These are phyloP conservation scores for Haematococcus sp. DNA, from an alignment of 139 green algal species.

Conservation along the genomic window DNA sequence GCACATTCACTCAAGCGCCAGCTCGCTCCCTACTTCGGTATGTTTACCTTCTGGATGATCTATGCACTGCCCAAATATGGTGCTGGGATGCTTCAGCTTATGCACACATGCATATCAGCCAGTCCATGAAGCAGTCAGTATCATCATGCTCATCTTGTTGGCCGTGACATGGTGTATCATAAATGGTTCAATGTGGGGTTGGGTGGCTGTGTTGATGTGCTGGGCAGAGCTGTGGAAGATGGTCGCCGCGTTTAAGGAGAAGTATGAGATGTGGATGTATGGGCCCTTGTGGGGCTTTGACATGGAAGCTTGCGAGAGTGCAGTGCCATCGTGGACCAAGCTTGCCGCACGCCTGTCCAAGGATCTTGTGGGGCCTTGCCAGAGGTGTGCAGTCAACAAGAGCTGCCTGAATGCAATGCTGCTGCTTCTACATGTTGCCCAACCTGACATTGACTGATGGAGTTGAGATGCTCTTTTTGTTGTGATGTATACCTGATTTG, in stretches of 20 bases:
- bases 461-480: no score
- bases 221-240: conserved; percentile 39
- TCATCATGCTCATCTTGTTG: no score
- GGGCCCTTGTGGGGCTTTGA: conserved; percentile 31
- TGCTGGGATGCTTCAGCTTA: no score
- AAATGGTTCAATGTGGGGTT: conserved; percentile 1
- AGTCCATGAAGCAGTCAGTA: no score
- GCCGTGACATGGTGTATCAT: no score
- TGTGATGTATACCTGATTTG: no score
- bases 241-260: conserved; percentile 29
- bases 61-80: neutral
- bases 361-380: conserved; percentile 25
- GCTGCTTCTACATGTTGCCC: neutral
- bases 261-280: conserved; percentile 43
- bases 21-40: conserved; percentile 25
- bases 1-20: conserved; percentile 16
- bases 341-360: conserved; percentile 28
- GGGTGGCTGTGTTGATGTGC: no score
- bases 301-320: conserved; percentile 29
- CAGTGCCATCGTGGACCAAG: conserved; percentile 26
- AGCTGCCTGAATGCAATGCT: neutral
- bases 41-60: neutral
- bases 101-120: no score
- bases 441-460: no score
- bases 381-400: conserved; percentile 19